Evolutionary conservation across 2,329 filamentous ascomycete genomes (phyloP).

Genomic region (Venturiaceae sp.): DNA sequence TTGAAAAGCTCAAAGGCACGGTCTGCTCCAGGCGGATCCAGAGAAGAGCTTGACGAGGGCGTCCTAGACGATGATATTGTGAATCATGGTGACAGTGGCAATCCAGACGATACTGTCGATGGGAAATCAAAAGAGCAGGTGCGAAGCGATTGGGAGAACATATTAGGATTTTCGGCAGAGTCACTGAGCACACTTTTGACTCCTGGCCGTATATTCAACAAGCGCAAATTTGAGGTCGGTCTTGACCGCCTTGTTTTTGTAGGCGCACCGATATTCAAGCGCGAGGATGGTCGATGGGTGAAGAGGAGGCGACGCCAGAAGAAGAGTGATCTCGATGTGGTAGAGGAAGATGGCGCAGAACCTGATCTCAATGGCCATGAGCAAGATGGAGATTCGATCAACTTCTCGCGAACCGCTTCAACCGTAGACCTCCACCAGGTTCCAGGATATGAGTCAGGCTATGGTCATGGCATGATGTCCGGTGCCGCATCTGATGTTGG

Average conservation of each 20-base stretch:
- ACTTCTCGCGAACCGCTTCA: background rate
- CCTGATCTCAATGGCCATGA: background rate
- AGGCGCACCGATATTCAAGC: conserved; percentile 31
- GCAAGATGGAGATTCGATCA: background rate
- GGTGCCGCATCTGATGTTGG: conserved; percentile 6
- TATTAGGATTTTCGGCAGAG: conserved; percentile 29
- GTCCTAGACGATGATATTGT: background rate
- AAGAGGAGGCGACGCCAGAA: conserved; percentile 18
- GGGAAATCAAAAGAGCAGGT: conserved; percentile 1
- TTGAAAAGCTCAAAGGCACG: conserved; percentile 9
- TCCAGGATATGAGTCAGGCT: conserved; percentile 6
- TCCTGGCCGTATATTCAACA: conserved; percentile 26
- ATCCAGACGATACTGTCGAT: background rate
- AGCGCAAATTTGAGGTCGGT: conserved; percentile 28
- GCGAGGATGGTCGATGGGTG: conserved; percentile 29
- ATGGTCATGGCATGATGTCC: conserved; percentile 6
- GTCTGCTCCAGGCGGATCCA: background rate
- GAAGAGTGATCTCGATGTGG: conserved; percentile 13
- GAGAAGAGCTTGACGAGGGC: conserved; percentile 9
- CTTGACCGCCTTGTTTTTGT: conserved; percentile 29
- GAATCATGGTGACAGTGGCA: background rate
- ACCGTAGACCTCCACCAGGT: conserved; percentile 1
- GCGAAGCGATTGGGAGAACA: conserved; percentile 22
- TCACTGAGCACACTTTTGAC: conserved; percentile 29
- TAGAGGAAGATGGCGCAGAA: background rate